Evolutionary conservation across 2,329 filamentous ascomycete genomes (phyloP).

Genomic region (Penicillium expansum): DNA sequence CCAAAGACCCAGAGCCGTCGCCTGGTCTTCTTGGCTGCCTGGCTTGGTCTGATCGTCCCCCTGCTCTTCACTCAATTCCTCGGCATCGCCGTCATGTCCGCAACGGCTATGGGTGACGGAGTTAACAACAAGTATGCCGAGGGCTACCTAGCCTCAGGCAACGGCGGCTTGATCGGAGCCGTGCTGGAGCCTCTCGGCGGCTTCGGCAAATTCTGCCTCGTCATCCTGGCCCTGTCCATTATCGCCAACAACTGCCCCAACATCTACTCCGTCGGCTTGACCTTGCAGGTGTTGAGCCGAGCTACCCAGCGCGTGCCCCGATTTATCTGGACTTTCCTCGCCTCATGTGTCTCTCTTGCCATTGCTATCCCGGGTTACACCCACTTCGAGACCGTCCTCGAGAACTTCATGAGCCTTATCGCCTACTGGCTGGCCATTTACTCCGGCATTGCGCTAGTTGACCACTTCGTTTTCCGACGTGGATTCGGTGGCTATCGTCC

Average conservation of each 20-base stretch:
- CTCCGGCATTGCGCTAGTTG: slow-evolving; percentile 61
- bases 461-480: slow-evolving; percentile 67
- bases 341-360: slow-evolving; percentile 62
- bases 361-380: slow-evolving; percentile 68
- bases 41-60: slow-evolving; percentile 65
- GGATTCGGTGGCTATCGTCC: slow-evolving; percentile 60
- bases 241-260: slow-evolving; percentile 71
- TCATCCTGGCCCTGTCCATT: slow-evolving; percentile 64
- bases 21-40: slow-evolving; percentile 68
- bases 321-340: slow-evolving; percentile 64
- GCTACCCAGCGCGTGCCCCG: slow-evolving; percentile 62
- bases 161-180: slow-evolving; percentile 65
- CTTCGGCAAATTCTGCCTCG: slow-evolving; percentile 71
- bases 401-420: slow-evolving; percentile 69
- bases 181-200: slow-evolving; percentile 63
- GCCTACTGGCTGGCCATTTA: slow-evolving; percentile 75
- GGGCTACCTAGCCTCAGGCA: slow-evolving; percentile 57
- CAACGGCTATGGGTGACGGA: slow-evolving; percentile 52
- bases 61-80: slow-evolving; percentile 73
- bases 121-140: slow-evolving; percentile 54
- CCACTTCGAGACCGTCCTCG: slow-evolving; percentile 61
- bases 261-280: slow-evolving; percentile 68
- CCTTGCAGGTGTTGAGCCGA: slow-evolving; percentile 62
- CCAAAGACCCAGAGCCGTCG: slow-evolving; percentile 57
- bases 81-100: slow-evolving; percentile 67